These are phyloP conservation scores for Lophiostoma macrostomum DNA, from an alignment of 495 filamentous ascomycete species.

Conservation along the genomic window DNA sequence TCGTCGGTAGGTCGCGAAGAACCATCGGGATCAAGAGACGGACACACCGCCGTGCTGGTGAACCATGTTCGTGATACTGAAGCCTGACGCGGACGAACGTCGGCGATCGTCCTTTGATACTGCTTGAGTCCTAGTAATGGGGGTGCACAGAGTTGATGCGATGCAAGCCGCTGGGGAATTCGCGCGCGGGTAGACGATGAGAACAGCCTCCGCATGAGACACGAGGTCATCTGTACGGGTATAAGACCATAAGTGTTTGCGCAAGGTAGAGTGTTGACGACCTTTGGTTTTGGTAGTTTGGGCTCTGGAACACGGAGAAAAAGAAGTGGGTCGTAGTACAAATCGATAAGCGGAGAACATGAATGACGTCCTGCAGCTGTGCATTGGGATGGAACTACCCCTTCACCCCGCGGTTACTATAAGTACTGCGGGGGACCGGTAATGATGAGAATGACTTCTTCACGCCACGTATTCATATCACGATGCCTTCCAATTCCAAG, in stretches of 20 bases:
- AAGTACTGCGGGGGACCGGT: not conserved
- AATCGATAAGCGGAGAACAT: constrained; percentile 14
- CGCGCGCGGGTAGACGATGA: constrained; percentile 34
- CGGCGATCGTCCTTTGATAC: constrained; percentile 33
- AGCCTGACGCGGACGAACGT: constrained; percentile 28
- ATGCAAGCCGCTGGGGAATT: constrained; percentile 6
- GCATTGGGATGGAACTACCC: not conserved
- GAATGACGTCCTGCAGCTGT: constrained; percentile 19
- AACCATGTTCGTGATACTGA: constrained; percentile 37
- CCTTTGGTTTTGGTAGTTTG: not conserved
- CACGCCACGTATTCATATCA: not conserved
- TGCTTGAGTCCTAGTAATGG: constrained; percentile 18
- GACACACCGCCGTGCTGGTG: constrained; percentile 30
- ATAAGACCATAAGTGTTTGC: constrained; percentile 31
- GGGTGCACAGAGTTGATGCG: constrained; percentile 3
- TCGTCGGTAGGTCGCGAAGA: constrained; percentile 62
- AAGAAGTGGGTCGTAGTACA: not conserved
- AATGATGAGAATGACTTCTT: not conserved
- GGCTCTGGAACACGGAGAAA: not conserved
- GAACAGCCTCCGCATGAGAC: constrained; percentile 40
- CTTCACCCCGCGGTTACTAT: not conserved
- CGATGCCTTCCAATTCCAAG: constrained; percentile 34
- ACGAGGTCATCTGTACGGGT: constrained; percentile 34
- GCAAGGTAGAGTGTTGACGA: constrained; percentile 1
- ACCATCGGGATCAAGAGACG: constrained; percentile 13